A percentile compares a stretch with the other conserved stretches of the same genome.
Evolutionary conservation across 2,329 filamentous ascomycete species (phyloP).

Genomic region (Ploettnerulaceae sp.): DNA sequence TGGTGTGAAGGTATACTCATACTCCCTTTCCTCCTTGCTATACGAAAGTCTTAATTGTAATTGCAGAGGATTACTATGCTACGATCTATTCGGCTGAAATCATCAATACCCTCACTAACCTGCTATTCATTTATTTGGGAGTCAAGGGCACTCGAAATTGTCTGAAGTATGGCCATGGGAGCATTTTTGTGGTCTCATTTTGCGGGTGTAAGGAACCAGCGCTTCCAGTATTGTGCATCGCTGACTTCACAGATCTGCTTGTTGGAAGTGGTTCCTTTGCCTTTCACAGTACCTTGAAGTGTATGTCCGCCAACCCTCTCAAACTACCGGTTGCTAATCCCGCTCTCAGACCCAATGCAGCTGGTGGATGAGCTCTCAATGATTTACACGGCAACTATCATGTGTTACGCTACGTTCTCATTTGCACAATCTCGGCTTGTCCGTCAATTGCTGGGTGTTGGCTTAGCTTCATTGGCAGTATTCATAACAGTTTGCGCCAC

Average conservation of each 20-base stretch:
- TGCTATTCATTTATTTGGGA: conserved; percentile 75
- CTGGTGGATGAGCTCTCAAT: conserved; percentile 58
- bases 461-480: conserved; percentile 50
- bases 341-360: conserved; percentile 58
- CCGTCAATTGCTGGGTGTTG: not conserved
- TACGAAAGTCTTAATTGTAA: conserved; percentile 7
- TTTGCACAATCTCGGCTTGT: conserved; percentile 12
- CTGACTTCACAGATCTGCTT: conserved; percentile 27
- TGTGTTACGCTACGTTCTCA: conserved; percentile 61
- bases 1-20: conserved; percentile 70
- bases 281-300: conserved; percentile 40
- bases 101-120: conserved; percentile 75
- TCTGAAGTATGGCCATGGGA: conserved; percentile 64
- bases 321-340: not conserved
- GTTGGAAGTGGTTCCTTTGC: conserved; percentile 38
- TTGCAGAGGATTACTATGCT: conserved; percentile 64
- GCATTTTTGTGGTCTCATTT: conserved; percentile 67
- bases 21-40: not conserved
- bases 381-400: conserved; percentile 68
- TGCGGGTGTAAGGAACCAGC: conserved; percentile 30
- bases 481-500: conserved; percentile 57
- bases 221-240: not conserved
- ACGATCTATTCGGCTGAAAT: conserved; percentile 73
- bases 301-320: conserved; percentile 24
- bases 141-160: conserved; percentile 71